Evolutionary conservation across 805 yeast genomes (phyloP).

Genomic region (Kodamaea kaohsiungensis): DNA sequence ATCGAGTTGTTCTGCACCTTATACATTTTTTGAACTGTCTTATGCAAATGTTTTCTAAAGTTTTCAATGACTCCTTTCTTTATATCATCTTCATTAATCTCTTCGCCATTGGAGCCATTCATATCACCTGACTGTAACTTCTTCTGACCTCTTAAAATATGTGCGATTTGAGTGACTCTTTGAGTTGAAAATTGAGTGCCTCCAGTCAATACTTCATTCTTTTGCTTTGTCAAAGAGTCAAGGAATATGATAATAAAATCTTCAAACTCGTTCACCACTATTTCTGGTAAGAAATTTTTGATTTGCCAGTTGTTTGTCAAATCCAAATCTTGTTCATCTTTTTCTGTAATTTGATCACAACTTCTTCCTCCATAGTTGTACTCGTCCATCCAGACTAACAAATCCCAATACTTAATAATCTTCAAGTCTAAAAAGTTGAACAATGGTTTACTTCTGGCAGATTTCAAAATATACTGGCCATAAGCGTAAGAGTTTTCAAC

Average conservation of each 20-base stretch:
- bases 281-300: slow-evolving; percentile 66
- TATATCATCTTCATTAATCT: slow-evolving; percentile 29
- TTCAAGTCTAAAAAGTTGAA: slow-evolving; percentile 79
- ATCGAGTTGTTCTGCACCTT: slow-evolving; percentile 74
- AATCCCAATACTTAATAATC: slow-evolving; percentile 84
- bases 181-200: slow-evolving; percentile 46
- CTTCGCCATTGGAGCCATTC: slow-evolving; percentile 18
- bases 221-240: slow-evolving; percentile 63
- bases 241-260: slow-evolving; percentile 82
- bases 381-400: slow-evolving; percentile 93
- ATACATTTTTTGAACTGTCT: slow-evolving; percentile 64
- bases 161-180: slow-evolving; percentile 68
- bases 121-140: slow-evolving; percentile 34
- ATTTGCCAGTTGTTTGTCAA: slow-evolving; percentile 79
- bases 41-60: slow-evolving; percentile 63
- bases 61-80: slow-evolving; percentile 50
- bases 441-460: slow-evolving; percentile 76
- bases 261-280: slow-evolving; percentile 79
- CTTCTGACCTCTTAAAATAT: slow-evolving; percentile 46
- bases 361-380: slow-evolving; percentile 79
- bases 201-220: slow-evolving; percentile 42
- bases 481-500: slow-evolving; percentile 91
- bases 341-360: slow-evolving; percentile 46
- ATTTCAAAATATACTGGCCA: slow-evolving; percentile 77
- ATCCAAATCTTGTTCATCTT: slow-evolving; percentile 43